phyloP scores from a whole-genome alignment of 352 stramenopile species.

The Thalassiosira oceanica region DNA sequence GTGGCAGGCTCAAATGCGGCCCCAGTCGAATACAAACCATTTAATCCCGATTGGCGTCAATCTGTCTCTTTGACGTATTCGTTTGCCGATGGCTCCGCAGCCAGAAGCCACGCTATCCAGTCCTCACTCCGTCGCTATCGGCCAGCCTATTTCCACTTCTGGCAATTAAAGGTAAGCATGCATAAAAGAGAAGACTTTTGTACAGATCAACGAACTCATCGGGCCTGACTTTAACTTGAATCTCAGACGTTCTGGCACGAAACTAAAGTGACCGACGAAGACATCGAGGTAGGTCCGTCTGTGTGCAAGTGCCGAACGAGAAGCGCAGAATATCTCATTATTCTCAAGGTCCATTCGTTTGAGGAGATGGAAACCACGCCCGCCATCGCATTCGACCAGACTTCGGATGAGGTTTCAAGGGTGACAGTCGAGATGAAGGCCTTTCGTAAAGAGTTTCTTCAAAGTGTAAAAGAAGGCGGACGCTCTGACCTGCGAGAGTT shows the following conservation, averaged over 20 bases:
- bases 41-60: conserved; percentile 89
- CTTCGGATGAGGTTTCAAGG: conserved; percentile 82
- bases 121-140: conserved; percentile 91
- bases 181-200: background rate
- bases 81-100: conserved; percentile 94
- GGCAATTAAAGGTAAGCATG: conserved; percentile 51
- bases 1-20: background rate
- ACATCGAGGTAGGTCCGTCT: conserved; percentile 96
- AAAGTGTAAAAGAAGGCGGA: conserved; percentile 40
- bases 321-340: conserved; percentile 89
- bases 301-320: too few relatives aligned
- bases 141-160: conserved; percentile 96
- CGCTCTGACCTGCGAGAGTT: conserved; percentile 90
- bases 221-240: conserved; percentile 61
- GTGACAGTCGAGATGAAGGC: conserved; percentile 91
- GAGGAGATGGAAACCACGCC: conserved; percentile 91
- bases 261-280: conserved; percentile 89
- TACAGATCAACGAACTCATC: background rate
- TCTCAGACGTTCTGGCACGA: conserved; percentile 99
- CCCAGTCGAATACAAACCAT: conserved; percentile 68
- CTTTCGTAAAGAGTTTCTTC: conserved; percentile 66
- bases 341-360: background rate
- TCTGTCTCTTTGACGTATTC: conserved; percentile 94
- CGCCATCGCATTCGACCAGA: conserved; percentile 83
- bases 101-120: conserved; percentile 94